Conservation (phyloP, 148 eudicot genomes). For the Talinum fruticosum region DNA sequence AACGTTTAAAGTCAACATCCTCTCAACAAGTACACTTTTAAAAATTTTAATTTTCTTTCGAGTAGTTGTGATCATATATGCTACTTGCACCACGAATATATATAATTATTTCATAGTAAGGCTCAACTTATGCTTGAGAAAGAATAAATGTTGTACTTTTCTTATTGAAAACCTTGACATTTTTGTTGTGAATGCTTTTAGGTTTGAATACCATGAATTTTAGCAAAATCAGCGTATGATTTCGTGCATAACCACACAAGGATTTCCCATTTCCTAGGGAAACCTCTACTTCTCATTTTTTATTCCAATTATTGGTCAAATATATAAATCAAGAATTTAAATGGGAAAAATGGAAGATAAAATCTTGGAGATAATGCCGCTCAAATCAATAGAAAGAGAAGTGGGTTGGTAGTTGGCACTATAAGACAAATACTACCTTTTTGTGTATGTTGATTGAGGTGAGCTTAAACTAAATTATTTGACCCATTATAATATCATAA, state of each 20-base stretch:
- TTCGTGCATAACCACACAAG: background rate
- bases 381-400: background rate
- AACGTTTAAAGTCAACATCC: too few species aligned
- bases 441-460: background rate
- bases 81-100: too few species aligned
- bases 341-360: background rate
- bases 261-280: background rate
- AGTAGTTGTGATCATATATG: too few species aligned
- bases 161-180: too few species aligned
- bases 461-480: conserved; percentile 2
- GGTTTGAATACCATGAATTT: too few species aligned
- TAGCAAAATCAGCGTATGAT: background rate
- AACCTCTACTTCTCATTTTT: background rate
- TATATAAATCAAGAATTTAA: background rate
- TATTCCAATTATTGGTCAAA: background rate
- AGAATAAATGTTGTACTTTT: too few species aligned
- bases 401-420: conserved; percentile 6
- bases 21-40: too few species aligned
- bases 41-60: too few species aligned
- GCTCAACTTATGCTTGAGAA: too few species aligned
- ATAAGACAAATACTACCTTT: conserved; percentile 21
- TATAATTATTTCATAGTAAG: too few species aligned
- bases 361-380: background rate
- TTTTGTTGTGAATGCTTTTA: too few species aligned
- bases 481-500: background rate